Percentiles rank a stretch among this genome's conserved stretches.
phyloP scores from a whole-genome alignment of 352 stramenopile species.

The Globisporangium rhizosaccharum region DNA sequence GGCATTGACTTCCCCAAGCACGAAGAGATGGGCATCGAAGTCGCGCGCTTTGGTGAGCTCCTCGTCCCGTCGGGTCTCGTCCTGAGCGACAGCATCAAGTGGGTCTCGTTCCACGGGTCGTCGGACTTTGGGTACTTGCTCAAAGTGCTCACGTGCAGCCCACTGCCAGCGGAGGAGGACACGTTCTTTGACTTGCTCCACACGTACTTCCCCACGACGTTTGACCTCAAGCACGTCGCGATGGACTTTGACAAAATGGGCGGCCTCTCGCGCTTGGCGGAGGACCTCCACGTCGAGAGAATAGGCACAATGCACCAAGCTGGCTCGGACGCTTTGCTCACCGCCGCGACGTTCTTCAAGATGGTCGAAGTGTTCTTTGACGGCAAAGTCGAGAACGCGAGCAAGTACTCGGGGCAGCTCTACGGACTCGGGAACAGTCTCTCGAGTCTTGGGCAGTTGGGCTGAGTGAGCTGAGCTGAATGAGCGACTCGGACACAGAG shows the following conservation, averaged over 20 bases:
- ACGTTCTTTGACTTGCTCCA: conserved; percentile 97
- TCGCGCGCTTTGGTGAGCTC: conserved; percentile 95
- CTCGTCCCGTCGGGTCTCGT: conserved; percentile 97
- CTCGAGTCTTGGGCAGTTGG: conserved; percentile 25
- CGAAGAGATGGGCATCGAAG: conserved; percentile 95
- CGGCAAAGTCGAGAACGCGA: conserved; percentile 75
- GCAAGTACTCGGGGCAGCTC: conserved; percentile 83
- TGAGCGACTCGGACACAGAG: conserved; percentile 1
- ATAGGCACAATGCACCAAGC: conserved; percentile 99
- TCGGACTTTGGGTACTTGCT: conserved; percentile 99
- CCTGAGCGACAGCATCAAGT: conserved; percentile 98
- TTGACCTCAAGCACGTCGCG: conserved; percentile 99
- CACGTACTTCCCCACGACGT: conserved; percentile 98
- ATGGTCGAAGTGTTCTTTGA: conserved; percentile 88
- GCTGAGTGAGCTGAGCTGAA: conserved; percentile 20
- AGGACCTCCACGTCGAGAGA: conserved; percentile 95
- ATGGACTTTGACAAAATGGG: conserved; percentile 97
- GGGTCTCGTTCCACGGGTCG: conserved; percentile 98
- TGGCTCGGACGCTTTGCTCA: conserved; percentile 96
- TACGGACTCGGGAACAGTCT: conserved; percentile 79
- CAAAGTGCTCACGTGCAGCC: conserved; percentile 92
- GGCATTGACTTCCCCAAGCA: conserved; percentile 98
- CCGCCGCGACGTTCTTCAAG: conserved; percentile 91
- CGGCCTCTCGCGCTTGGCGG: conserved; percentile 94
- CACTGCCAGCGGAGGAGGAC: conserved; percentile 85